phyloP scores from a whole-genome alignment of 179 eudicot species.

The Nepenthes alata region DNA sequence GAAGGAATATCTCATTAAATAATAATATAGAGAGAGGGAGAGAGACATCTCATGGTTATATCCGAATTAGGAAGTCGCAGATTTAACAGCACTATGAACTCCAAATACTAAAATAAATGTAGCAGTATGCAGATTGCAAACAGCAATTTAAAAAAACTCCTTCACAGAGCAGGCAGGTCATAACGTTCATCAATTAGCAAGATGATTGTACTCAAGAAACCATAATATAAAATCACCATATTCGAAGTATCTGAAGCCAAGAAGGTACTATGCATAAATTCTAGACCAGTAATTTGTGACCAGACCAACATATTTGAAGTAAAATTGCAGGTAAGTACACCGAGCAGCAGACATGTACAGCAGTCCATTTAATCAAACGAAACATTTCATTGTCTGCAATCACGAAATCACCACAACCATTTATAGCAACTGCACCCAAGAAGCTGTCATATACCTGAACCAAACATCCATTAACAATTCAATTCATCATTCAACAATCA shows the following conservation, averaged over 20 bases:
- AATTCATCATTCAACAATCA: slow-evolving; percentile 27
- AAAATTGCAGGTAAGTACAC: background rate
- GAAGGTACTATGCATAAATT: background rate
- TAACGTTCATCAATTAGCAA: too few species aligned
- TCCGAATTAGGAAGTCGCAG: too few species aligned
- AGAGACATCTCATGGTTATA: too few species aligned
- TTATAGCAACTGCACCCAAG: slow-evolving; percentile 30
- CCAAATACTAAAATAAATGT: too few species aligned
- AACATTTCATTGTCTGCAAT: slow-evolving; percentile 40
- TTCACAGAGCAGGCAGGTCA: too few species aligned
- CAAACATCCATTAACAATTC: slow-evolving; percentile 30
- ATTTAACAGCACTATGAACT: too few species aligned
- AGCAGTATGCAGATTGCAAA: too few species aligned
- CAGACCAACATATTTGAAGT: background rate
- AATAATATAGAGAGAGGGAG: too few species aligned
- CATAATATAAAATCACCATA: too few species aligned
- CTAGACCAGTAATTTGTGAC: background rate
- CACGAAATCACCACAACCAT: slow-evolving; percentile 50
- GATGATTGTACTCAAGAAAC: too few species aligned
- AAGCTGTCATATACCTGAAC: slow-evolving; percentile 55
- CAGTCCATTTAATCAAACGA: slow-evolving; percentile 43
- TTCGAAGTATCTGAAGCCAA: background rate
- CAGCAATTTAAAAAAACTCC: too few species aligned
- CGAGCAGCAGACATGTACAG: slow-evolving; percentile 38
- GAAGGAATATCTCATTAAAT: too few species aligned